These are phyloP conservation scores for Eragrostis nindensis DNA, from an alignment of 176 grass and related monocot genomes.

Conservation along the genomic window DNA sequence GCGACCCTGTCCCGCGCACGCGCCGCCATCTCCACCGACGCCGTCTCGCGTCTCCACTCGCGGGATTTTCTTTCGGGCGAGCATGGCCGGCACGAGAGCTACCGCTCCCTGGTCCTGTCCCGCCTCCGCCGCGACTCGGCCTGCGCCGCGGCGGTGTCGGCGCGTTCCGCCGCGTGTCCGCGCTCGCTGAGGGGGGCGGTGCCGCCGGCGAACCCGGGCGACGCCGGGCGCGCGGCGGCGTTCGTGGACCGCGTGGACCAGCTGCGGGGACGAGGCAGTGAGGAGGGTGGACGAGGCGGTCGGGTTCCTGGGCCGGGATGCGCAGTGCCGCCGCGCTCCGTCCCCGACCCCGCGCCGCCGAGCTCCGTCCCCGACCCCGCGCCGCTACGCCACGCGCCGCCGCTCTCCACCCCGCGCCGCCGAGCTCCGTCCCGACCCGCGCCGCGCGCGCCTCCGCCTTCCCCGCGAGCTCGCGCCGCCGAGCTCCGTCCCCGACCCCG, in stretches of 20 bases:
- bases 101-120: constrained; percentile 48
- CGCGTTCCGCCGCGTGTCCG: constrained; percentile 42
- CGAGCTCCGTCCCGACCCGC: no score
- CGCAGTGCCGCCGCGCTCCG: no score
- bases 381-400: no score
- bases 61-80: constrained; percentile 64
- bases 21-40: constrained; percentile 60
- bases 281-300: constrained; percentile 60
- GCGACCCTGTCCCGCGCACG: constrained; percentile 52
- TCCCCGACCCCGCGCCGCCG: no score
- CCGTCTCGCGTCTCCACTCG: constrained; percentile 61
- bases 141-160: constrained; percentile 44
- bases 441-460: no score
- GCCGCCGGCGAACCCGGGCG: constrained; percentile 29
- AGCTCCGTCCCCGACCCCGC: no score
- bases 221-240: constrained; percentile 4
- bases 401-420: no score
- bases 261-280: constrained; percentile 59
- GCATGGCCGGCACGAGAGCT: constrained; percentile 48
- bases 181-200: constrained; percentile 38
- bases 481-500: no score
- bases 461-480: no score
- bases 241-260: constrained; percentile 56
- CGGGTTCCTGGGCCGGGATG: constrained; percentile 61
- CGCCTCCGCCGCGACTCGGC: constrained; percentile 71